Evolutionary conservation across 2,329 filamentous ascomycete species (phyloP).

Genomic region (Phaeoacremonium minimum): DNA sequence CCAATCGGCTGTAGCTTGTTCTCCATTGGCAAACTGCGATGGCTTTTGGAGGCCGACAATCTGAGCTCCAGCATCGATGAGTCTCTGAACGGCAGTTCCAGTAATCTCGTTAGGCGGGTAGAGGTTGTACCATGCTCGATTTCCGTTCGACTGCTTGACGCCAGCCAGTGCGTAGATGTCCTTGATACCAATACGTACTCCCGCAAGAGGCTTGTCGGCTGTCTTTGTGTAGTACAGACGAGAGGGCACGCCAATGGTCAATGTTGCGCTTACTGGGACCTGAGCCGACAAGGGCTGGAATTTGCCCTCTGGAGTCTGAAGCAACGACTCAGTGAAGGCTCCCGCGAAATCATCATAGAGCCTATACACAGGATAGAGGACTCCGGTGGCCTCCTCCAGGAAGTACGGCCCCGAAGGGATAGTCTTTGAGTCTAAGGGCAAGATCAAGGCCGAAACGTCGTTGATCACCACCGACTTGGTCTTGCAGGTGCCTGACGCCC

Average conservation of each 20-base stretch:
- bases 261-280: constrained; percentile 17
- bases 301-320: constrained; percentile 21
- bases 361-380: constrained; percentile 26
- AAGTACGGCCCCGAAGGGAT: constrained; percentile 31
- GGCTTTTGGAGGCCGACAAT: constrained; percentile 43
- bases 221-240: constrained; percentile 54
- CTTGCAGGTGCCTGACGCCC: constrained; percentile 6
- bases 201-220: constrained; percentile 50
- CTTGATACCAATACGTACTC: constrained; percentile 58
- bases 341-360: constrained; percentile 28
- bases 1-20: constrained; percentile 43
- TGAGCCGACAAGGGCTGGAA: constrained; percentile 28
- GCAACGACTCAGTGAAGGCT: constrained; percentile 23
- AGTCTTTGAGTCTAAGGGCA: constrained; percentile 11
- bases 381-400: constrained; percentile 22
- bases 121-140: constrained; percentile 53
- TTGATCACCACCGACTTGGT: constrained; percentile 8
- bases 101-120: constrained; percentile 44
- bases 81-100: constrained; percentile 45
- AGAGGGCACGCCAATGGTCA: constrained; percentile 49
- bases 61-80: constrained; percentile 56
- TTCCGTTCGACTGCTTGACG: constrained; percentile 49
- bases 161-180: constrained; percentile 51
- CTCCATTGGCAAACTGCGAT: constrained; percentile 39
- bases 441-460: constrained; percentile 9